Evolutionary conservation across 176 grass and related monocot species (phyloP).

Genomic region (Calamus simplicifolius): DNA sequence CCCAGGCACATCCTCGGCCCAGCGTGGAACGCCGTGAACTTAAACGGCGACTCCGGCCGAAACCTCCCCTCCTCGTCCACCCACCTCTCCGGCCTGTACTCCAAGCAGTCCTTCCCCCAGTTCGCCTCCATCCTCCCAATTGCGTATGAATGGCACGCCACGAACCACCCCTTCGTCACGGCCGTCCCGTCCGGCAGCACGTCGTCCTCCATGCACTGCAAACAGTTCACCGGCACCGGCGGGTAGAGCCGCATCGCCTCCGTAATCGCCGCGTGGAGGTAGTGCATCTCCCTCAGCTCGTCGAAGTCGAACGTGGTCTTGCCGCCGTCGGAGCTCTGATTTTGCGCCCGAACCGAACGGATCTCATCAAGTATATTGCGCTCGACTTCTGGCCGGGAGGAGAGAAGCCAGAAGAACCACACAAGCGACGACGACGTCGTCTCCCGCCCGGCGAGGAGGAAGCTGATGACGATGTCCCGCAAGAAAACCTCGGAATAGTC

Average conservation of each 20-base stretch:
- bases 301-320: background rate
- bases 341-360: background rate
- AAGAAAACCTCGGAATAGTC: background rate
- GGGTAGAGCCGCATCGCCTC: constrained; percentile 2
- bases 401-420: constrained; percentile 6
- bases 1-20: constrained; percentile 16
- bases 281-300: constrained; percentile 6
- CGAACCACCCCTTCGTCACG: constrained; percentile 6
- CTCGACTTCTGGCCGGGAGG: background rate
- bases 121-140: constrained; percentile 4
- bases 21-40: background rate
- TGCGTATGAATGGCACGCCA: constrained; percentile 9
- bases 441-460: background rate
- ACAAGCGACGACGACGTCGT: background rate
- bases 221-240: background rate
- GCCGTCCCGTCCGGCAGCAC: constrained; percentile 11
- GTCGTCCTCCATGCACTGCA: background rate
- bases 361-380: background rate
- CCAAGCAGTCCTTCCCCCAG: constrained; percentile 2
- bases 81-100: constrained; percentile 11
- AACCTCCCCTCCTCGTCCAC: constrained; percentile 1
- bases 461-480: background rate
- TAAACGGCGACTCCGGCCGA: background rate
- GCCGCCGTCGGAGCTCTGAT: background rate
- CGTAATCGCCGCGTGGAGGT: constrained; percentile 7